phyloP scores from a whole-genome alignment of 2,329 filamentous ascomycete species.

The Herpotrichia juniperi region DNA sequence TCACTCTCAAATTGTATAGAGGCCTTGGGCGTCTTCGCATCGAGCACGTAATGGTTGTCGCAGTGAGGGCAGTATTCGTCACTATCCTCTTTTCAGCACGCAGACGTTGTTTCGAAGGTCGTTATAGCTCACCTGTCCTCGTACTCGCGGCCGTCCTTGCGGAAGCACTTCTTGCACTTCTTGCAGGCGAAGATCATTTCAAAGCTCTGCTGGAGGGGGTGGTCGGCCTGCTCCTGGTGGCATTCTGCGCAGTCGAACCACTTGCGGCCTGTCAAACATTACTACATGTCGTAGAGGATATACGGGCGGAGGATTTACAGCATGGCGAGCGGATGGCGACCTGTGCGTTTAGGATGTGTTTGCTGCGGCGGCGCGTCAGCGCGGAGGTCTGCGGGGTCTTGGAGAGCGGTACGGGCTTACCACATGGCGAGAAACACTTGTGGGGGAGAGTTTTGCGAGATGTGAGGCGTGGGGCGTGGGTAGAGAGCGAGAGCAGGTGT shows the following conservation, averaged over 20 bases:
- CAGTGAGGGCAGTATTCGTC: constrained; percentile 99
- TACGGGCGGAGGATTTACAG: constrained; percentile 64
- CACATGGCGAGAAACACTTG: constrained; percentile 13
- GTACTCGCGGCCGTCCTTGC: constrained; percentile 89
- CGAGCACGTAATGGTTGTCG: constrained; percentile 97
- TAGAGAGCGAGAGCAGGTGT: too few relatives aligned
- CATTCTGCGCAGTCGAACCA: constrained; percentile 99
- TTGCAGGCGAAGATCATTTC: constrained; percentile 98
- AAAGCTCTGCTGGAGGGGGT: constrained; percentile 74
- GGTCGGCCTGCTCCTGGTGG: constrained; percentile 80
- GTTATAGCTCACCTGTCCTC: constrained; percentile 69
- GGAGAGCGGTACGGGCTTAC: constrained; percentile 17
- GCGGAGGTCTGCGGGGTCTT: constrained; percentile 22
- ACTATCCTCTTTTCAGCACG: constrained; percentile 47
- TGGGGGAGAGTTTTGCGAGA: background rate
- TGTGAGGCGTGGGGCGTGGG: background rate
- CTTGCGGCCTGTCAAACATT: constrained; percentile 71
- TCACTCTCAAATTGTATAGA: constrained; percentile 88
- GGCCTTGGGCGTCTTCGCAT: constrained; percentile 83
- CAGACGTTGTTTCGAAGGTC: background rate
- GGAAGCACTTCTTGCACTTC: constrained; percentile 98
- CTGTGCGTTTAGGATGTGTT: constrained; percentile 98
- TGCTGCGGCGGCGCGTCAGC: constrained; percentile 62
- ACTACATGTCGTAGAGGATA: background rate
- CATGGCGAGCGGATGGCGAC: constrained; percentile 94